A percentile compares a stretch with the other conserved stretches of the same genome.
Conservation (phyloP, 345 rosid genomes). For the Erucastrum elatum region DNA sequence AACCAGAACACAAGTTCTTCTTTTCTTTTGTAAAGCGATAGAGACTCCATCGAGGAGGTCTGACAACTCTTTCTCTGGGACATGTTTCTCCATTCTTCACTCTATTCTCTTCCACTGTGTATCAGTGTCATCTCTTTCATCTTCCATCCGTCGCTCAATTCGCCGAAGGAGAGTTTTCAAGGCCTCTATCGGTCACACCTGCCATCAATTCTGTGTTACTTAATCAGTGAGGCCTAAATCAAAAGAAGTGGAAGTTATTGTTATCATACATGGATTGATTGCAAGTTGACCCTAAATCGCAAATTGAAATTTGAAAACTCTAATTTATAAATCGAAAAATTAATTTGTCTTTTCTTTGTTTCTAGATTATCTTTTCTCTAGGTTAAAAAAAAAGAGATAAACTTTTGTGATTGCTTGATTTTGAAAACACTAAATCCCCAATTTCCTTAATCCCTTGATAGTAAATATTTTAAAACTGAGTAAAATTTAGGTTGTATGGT, state of each 20-base stretch:
- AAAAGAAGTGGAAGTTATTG: background rate
- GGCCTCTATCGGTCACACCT: no score
- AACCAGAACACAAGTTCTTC: background rate
- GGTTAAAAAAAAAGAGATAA: no score
- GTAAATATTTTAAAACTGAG: no score
- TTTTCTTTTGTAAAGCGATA: background rate
- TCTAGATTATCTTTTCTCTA: background rate
- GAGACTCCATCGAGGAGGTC: background rate
- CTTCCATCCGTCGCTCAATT: background rate
- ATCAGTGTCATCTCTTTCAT: background rate
- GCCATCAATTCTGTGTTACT: background rate
- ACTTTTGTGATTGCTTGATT: background rate
- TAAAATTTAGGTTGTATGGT: background rate
- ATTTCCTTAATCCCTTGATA: no score
- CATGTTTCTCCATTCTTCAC: background rate
- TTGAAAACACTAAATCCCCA: background rate
- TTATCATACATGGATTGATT: background rate
- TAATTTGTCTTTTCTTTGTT: background rate
- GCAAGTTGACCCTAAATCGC: no score
- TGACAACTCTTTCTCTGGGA: background rate
- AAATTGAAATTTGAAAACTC: background rate
- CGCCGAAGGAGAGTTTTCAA: no score
- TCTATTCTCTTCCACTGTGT: background rate
- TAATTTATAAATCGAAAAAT: no score
- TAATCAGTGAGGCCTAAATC: background rate